Conservation (phyloP, 2,329 filamentous ascomycete genomes). For the Berkeleyomyces basicola region DNA sequence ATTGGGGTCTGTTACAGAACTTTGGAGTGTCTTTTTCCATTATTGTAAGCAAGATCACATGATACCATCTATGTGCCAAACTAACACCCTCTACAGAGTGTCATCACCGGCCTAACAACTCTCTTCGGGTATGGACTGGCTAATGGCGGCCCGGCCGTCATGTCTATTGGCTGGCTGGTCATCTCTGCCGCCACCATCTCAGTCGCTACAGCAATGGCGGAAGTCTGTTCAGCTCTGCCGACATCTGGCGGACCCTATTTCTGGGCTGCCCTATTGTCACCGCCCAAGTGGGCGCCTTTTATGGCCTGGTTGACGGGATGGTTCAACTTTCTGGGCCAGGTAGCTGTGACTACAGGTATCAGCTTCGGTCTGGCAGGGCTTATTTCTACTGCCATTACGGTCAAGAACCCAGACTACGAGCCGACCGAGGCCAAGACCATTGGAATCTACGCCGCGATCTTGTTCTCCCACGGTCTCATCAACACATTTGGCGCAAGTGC, state of each 20-base stretch:
- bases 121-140: conserved; percentile 39
- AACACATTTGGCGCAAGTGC: conserved; percentile 41
- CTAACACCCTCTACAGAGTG: conserved; percentile 25
- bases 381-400: conserved; percentile 23
- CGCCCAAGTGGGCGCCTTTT: conserved; percentile 17
- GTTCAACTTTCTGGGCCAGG: conserved; percentile 27
- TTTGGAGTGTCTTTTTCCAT: conserved; percentile 47
- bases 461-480: conserved; percentile 35
- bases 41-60: conserved; percentile 27
- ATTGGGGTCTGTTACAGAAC: conserved; percentile 42
- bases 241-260: conserved; percentile 43
- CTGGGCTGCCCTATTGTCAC: conserved; percentile 41
- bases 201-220: conserved; percentile 34
- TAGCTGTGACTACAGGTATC: conserved; percentile 27
- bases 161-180: conserved; percentile 38
- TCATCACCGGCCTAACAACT: conserved; percentile 43
- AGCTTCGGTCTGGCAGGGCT: conserved; percentile 26
- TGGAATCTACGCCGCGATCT: conserved; percentile 42
- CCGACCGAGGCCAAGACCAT: conserved; percentile 25
- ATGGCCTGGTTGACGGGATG: conserved; percentile 22
- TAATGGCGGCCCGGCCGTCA: conserved; percentile 38
- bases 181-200: conserved; percentile 31
- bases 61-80: not conserved
- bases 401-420: conserved; percentile 23
- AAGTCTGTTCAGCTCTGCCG: conserved; percentile 42